Base-by-base conservation (phyloP, 352 stramenopile species). In the Pythium grandisporangium region DNA sequence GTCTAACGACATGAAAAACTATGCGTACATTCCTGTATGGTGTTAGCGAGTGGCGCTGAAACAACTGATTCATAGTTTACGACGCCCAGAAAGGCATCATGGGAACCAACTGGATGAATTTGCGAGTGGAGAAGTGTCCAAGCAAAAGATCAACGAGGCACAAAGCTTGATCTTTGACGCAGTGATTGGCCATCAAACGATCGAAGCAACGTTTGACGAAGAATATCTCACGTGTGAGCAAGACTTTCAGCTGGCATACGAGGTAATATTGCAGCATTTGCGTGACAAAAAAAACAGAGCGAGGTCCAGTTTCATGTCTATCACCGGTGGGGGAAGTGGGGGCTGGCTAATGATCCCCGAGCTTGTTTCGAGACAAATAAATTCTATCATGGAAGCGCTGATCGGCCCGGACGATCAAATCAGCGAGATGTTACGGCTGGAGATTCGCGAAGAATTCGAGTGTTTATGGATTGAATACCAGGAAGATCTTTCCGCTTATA, bases 181-280 rank as follows among this genome's bases (percentile, higher is more conserved):
- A 11, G 58, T 90, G 5, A 75, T 90, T 12, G 76, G 76, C 0
- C 63, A 78, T 19, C 56, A 90, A 52, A 71, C 86, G 54, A 57
- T 90, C 6, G 63, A 77, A 34, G 50, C 64, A 2, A 60, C 75
- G 1, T 39, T 90, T 8, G 64, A 75, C n/a, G 62, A 79, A 23
- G 63, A 89, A 53, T 56, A 61, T 12, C 17, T 53, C 2, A 30
- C 41, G 23, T 69, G 57, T 30, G 66, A 84, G 13, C 47, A 62
- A 2, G 66, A 80, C 12, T 70, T 63, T 24, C 45, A 54, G 23
- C 6, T 27, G 22, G 46, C 35, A 3, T 81, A 71, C 46, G 48
- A 47, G 5, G 35, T 39, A 2, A 35, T 83, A 6, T 22, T 84
- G 1, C 37, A 45, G 12, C 55, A 26, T 22, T 39, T 85, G 20